Base-by-base conservation (phyloP, 345 rosid species). In the Sapria himalayana region DNA sequence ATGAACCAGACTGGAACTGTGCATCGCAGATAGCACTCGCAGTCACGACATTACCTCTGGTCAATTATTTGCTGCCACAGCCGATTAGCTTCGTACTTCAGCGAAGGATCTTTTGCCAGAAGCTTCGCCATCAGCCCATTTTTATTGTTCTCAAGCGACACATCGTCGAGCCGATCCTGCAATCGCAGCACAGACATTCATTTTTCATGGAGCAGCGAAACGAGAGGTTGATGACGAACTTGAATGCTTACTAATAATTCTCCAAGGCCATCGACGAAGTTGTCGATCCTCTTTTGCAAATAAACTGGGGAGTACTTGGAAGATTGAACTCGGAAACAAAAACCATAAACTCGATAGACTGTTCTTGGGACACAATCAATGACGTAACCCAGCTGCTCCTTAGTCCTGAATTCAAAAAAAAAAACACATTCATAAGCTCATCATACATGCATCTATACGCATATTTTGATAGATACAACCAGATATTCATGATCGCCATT, bases 321-420 rank as follows among this genome's bases (percentile, higher is more conserved):
- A 52, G 98, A 82, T 39, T 89, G 98, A 54, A 89, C 68, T 25
- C 73, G 67, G 67, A 76, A 76, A 62, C 91, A 79, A 58, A 76
- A 82, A 15, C 98, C 94, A 25, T 68, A 66, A 52, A 76, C 45
- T 5, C 91, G 75, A 33, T 74, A 82, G 1, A 77, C 82, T 43
- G 71, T 46, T 17, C 76, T 65, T 46, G 85, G 93, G 59, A 91
- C 71, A 55, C 85, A 61, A 52, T 89, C 68, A 33, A 89, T 94
- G 51, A 69, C 77, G 64, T 89, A 89, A 51, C 98, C 98, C 41
- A 89, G 93, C 72, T 89, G 94, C 68, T 82, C 98, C 67, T 82
- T 74, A 33, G 98, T 89, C 77, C 98, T 89, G 25, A 19, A 54
- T 41, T 29, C 29, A 33, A 48, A 37, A 37, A 15, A 22, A 43